A percentile compares a stretch with the other conserved stretches of the same genome.
Conservation (phyloP, 2,329 filamentous ascomycete species). For the Simplicillium aogashimaense region DNA sequence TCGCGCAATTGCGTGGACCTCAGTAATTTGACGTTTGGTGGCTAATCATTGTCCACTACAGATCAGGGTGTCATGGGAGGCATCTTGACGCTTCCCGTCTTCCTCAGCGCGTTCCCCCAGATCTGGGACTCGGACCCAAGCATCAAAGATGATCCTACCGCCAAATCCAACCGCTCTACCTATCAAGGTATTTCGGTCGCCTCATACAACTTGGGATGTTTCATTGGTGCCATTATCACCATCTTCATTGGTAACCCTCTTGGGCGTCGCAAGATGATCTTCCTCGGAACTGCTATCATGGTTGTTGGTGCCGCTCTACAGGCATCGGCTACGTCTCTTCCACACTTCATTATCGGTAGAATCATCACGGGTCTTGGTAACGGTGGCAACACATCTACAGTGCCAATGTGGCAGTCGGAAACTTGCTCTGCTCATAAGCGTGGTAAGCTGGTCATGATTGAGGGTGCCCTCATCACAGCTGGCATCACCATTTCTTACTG, state of each 20-base stretch:
- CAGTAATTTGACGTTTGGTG: slow-evolving; percentile 11
- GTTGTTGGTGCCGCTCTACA: slow-evolving; percentile 50
- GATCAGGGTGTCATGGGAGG: slow-evolving; percentile 71
- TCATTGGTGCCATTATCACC: slow-evolving; percentile 53
- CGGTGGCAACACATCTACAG: slow-evolving; percentile 45
- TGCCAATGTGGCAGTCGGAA: slow-evolving; percentile 52
- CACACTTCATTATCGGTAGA: slow-evolving; percentile 47
- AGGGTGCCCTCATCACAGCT: slow-evolving; percentile 46
- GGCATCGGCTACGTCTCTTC: slow-evolving; percentile 40
- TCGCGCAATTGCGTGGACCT: background rate
- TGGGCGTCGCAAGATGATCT: slow-evolving; percentile 48
- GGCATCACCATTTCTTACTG: slow-evolving; percentile 51
- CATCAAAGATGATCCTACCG: slow-evolving; percentile 18
- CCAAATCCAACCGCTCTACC: slow-evolving; percentile 33
- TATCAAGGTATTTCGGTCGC: slow-evolving; percentile 46
- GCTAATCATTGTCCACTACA: slow-evolving; percentile 22
- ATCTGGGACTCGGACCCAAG: slow-evolving; percentile 29
- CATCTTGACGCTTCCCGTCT: slow-evolving; percentile 57
- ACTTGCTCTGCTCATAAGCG: slow-evolving; percentile 46
- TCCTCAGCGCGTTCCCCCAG: slow-evolving; percentile 47
- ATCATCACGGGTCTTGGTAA: slow-evolving; percentile 51
- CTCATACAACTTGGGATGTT: slow-evolving; percentile 51
- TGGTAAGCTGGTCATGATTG: slow-evolving; percentile 52
- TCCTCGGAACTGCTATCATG: slow-evolving; percentile 49
- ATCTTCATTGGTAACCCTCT: slow-evolving; percentile 56